phyloP scores from a whole-genome alignment of 2,329 filamentous ascomycete species.

The Cladophialophora carrionii region DNA sequence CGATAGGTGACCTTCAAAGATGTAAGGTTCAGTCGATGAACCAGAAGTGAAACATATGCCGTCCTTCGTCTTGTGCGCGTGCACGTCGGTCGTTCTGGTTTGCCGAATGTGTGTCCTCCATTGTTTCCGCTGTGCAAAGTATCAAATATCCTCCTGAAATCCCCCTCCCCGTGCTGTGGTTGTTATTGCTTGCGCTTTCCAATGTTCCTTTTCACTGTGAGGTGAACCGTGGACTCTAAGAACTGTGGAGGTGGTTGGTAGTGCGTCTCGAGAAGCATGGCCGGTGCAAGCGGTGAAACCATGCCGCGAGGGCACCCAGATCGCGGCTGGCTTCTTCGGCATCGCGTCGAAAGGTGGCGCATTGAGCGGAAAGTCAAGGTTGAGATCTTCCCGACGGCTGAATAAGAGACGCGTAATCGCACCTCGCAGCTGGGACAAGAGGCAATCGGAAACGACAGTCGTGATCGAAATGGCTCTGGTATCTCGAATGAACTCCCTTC shows the following conservation, averaged over 20 bases:
- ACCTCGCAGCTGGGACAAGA: background rate
- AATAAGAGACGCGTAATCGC: slow-evolving; percentile 15
- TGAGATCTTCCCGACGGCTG: slow-evolving; percentile 13
- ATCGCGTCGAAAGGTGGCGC: background rate
- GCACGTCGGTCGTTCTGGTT: slow-evolving; percentile 17
- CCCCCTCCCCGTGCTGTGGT: slow-evolving; percentile 10
- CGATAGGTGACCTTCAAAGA: background rate
- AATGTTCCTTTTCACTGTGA: slow-evolving; percentile 26
- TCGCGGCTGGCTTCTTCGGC: background rate
- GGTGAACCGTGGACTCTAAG: slow-evolving; percentile 14
- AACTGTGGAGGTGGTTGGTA: background rate
- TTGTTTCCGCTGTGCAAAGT: slow-evolving; percentile 16
- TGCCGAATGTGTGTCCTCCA: slow-evolving; percentile 15
- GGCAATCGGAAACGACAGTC: slow-evolving; percentile 29
- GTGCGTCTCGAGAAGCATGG: background rate
- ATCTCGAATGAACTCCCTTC: slow-evolving; percentile 11
- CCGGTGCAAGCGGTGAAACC: slow-evolving; percentile 12
- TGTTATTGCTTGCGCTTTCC: slow-evolving; percentile 5
- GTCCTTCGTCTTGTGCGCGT: slow-evolving; percentile 18
- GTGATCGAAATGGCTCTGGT: slow-evolving; percentile 16
- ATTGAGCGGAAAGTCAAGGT: slow-evolving; percentile 14
- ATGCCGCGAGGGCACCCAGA: background rate
- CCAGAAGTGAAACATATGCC: slow-evolving; percentile 15
- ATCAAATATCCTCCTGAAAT: slow-evolving; percentile 20
- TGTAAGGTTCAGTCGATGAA: slow-evolving; percentile 17